Conservation (phyloP, 2,329 filamentous ascomycete genomes). For the Gnomoniopsis smithogilvyi region DNA sequence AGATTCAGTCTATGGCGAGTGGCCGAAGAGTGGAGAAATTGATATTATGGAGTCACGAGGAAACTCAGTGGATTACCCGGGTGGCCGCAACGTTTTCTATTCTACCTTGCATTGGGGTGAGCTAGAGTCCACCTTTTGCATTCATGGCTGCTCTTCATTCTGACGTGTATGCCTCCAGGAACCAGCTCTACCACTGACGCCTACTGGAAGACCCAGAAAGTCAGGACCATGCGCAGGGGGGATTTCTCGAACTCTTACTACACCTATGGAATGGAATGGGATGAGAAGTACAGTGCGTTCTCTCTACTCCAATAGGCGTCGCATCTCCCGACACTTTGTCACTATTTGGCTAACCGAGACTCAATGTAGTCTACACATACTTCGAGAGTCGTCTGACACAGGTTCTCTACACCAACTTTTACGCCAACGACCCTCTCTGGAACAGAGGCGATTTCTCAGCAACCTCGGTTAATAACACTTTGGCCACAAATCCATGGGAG, state of each 20-base stretch:
- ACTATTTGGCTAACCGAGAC: no score
- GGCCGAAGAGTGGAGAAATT: slow-evolving; percentile 52
- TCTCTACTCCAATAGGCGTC: no score
- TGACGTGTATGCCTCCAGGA: background rate
- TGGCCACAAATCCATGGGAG: slow-evolving; percentile 42
- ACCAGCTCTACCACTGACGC: slow-evolving; percentile 26
- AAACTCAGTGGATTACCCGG: slow-evolving; percentile 38
- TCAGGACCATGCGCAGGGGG: slow-evolving; percentile 31
- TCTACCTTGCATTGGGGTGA: slow-evolving; percentile 47
- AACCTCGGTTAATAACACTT: slow-evolving; percentile 37
- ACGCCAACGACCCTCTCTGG: slow-evolving; percentile 33
- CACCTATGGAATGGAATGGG: slow-evolving; percentile 52
- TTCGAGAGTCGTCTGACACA: slow-evolving; percentile 41
- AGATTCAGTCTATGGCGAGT: slow-evolving; percentile 43
- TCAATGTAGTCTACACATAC: slow-evolving; percentile 43
- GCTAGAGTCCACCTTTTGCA: background rate
- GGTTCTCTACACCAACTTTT: slow-evolving; percentile 36
- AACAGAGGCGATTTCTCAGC: slow-evolving; percentile 39
- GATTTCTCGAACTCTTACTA: slow-evolving; percentile 42
- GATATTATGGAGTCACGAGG: slow-evolving; percentile 50
- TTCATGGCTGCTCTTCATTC: background rate
- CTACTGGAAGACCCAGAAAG: slow-evolving; percentile 33
- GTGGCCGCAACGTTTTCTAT: slow-evolving; percentile 40
- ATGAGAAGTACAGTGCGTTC: slow-evolving; percentile 35
- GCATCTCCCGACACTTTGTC: no score